These are phyloP conservation scores for Suhomyces wounanorum DNA, from an alignment of 1,139 yeast genomes.

Conservation along the genomic window DNA sequence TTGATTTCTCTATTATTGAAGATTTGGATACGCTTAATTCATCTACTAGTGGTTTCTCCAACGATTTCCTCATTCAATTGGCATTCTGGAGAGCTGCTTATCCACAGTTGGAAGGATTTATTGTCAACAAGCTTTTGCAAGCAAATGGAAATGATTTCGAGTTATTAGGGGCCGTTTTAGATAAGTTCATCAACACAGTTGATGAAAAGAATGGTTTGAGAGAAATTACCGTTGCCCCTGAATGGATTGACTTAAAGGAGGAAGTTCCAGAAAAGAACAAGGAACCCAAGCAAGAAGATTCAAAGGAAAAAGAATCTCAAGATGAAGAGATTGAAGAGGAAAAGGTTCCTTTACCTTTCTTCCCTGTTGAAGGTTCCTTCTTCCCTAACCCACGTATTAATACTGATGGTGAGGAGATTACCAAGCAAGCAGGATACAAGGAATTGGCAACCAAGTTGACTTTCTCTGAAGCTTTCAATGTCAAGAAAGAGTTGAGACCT, in stretches of 20 bases:
- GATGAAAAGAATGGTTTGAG: conserved; percentile 51
- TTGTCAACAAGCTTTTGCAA: conserved; percentile 77
- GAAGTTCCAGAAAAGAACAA: conserved; percentile 20
- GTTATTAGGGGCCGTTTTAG: conserved; percentile 78
- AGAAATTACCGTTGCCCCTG: conserved; percentile 44
- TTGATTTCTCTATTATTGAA: conserved; percentile 65
- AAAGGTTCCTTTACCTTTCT: conserved; percentile 44
- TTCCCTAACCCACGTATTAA: conserved; percentile 54
- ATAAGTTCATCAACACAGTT: conserved; percentile 60
- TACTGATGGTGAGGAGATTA: conserved; percentile 42
- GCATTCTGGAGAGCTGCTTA: conserved; percentile 76
- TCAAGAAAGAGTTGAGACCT: conserved; percentile 69
- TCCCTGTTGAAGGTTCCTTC: conserved; percentile 62
- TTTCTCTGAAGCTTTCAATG: conserved; percentile 77
- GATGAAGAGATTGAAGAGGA: conserved; percentile 18
- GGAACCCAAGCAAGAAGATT: conserved; percentile 20
- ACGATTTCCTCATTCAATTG: conserved; percentile 72
- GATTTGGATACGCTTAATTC: conserved; percentile 47
- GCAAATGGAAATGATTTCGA: conserved; percentile 84
- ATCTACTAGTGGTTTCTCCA: conserved; percentile 76
- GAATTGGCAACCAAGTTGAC: conserved; percentile 72
- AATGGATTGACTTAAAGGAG: conserved; percentile 41
- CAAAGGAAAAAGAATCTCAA: conserved; percentile 18
- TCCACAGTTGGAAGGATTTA: conserved; percentile 63
- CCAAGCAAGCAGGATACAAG: conserved; percentile 38